phyloP scores from a whole-genome alignment of 1,284 basidiomycete genomes.

The Austroboletus niveus region DNA sequence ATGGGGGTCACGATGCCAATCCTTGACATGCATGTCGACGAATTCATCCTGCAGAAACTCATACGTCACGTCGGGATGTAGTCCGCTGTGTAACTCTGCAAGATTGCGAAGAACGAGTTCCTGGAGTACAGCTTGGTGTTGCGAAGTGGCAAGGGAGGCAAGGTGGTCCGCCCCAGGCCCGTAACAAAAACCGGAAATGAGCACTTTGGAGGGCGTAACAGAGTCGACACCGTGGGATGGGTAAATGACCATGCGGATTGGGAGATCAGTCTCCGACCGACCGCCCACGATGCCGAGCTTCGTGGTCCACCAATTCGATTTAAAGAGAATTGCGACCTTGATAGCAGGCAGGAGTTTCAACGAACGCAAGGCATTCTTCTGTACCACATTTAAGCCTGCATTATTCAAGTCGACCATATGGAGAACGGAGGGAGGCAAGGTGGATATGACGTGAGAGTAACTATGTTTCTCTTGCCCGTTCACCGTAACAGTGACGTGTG shows the following conservation, averaged over 20 bases:
- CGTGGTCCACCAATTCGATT: conserved; percentile 36
- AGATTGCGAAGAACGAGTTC: conserved; percentile 19
- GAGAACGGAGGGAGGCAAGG: conserved; percentile 14
- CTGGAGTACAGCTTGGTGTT: background rate
- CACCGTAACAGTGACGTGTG: conserved; percentile 6
- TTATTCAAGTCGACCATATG: conserved; percentile 8
- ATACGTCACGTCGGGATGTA: conserved; percentile 1
- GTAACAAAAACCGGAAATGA: too few relatives aligned
- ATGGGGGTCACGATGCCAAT: background rate
- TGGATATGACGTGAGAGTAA: conserved; percentile 20
- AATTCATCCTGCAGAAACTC: conserved; percentile 2
- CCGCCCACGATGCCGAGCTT: background rate
- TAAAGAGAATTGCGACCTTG: conserved; percentile 38
- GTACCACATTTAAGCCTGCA: conserved; percentile 11
- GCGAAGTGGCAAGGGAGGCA: conserved; percentile 1
- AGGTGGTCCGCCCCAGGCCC: background rate
- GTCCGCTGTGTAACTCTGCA: conserved; percentile 8
- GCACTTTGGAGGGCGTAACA: too few relatives aligned
- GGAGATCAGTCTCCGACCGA: too few relatives aligned
- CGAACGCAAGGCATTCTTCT: conserved; percentile 12
- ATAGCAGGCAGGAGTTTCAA: background rate
- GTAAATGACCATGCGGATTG: conserved; percentile 1
- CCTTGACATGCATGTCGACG: conserved; percentile 7
- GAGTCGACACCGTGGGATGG: conserved; percentile 1
- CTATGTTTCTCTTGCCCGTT: background rate